phyloP scores from a whole-genome alignment of 1,139 yeast species.

The Kluyveromyces sp. region DNA sequence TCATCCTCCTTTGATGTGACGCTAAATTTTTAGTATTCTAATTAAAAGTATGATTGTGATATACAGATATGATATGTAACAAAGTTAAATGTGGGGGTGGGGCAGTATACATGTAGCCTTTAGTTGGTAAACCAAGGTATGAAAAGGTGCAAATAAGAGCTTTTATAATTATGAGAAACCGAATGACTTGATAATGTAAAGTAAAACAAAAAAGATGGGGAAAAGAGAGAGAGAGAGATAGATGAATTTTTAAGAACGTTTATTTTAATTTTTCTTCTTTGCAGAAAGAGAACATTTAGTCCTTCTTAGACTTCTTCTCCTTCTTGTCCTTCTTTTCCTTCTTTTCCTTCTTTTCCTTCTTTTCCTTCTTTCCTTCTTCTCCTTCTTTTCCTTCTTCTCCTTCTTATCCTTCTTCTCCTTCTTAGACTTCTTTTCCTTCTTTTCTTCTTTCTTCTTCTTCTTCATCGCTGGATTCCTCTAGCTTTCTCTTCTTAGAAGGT shows the following conservation, averaged over 20 bases:
- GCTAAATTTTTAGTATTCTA: slow-evolving; percentile 5
- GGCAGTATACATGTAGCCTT: background rate
- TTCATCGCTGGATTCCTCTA: slow-evolving; percentile 1
- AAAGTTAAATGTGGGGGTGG: background rate
- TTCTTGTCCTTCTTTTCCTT: slow-evolving; percentile 2
- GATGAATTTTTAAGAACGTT: background rate
- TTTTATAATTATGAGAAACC: background rate
- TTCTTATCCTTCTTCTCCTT: slow-evolving; percentile 7
- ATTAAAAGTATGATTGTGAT: slow-evolving; percentile 2
- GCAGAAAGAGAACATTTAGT: slow-evolving; percentile 6
- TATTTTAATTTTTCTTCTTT: slow-evolving; percentile 29
- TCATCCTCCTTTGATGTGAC: background rate
- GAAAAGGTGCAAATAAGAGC: background rate
- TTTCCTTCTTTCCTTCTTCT: slow-evolving; percentile 10
- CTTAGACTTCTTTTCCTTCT: slow-evolving; percentile 3
- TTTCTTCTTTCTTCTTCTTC: slow-evolving; percentile 3
- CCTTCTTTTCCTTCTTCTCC: slow-evolving; percentile 8
- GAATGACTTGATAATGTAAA: background rate
- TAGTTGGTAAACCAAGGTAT: background rate
- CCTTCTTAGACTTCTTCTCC: slow-evolving; percentile 7
- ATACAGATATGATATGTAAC: slow-evolving; percentile 3
- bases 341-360: slow-evolving; percentile 16
- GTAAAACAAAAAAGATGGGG: background rate
- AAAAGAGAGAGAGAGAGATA: background rate
- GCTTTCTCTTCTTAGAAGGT: slow-evolving; percentile 26